phyloP scores from a whole-genome alignment of 768 basidiomycete species.

The Lactarius pseudohatsudake region DNA sequence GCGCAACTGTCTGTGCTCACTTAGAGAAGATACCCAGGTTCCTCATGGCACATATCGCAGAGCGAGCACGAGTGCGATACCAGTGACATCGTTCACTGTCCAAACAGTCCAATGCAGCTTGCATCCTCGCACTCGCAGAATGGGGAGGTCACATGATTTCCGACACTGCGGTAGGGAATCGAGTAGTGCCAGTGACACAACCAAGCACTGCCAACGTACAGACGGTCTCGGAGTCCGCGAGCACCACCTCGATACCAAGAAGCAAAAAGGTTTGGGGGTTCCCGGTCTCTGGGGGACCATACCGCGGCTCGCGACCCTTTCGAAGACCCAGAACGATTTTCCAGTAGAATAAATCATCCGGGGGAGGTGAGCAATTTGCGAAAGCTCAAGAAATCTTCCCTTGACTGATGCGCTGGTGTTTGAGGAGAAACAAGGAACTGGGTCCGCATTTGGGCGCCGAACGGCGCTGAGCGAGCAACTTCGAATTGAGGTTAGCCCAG shows the following conservation, averaged over 20 bases:
- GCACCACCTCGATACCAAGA: not conserved
- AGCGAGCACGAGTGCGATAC: not conserved
- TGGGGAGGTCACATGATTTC: not conserved
- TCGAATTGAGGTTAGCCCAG: conserved; percentile 31
- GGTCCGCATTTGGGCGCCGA: conserved; percentile 28
- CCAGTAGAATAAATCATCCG: conserved; percentile 5
- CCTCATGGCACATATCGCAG: conserved; percentile 10
- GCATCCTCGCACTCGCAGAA: no score
- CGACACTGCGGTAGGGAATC: not conserved
- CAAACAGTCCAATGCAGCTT: not conserved
- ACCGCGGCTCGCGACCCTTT: not conserved
- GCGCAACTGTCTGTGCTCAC: conserved; percentile 15
- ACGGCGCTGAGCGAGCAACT: conserved; percentile 24
- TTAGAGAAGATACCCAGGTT: conserved; percentile 8
- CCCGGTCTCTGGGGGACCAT: not conserved
- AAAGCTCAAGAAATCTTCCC: conserved; percentile 14
- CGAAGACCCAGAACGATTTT: not conserved
- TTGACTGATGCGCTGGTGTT: conserved; percentile 20
- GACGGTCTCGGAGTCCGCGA: not conserved
- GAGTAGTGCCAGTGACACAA: not conserved
- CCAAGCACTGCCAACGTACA: conserved; percentile 6
- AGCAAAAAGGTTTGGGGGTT: not conserved
- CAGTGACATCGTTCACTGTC: not conserved
- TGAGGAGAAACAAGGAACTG: conserved; percentile 26
- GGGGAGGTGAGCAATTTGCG: conserved; percentile 24